A percentile compares a stretch with the other conserved stretches of the same genome.
phyloP scores from a whole-genome alignment of 1,284 basidiomycete species.

The Mycena sp. region DNA sequence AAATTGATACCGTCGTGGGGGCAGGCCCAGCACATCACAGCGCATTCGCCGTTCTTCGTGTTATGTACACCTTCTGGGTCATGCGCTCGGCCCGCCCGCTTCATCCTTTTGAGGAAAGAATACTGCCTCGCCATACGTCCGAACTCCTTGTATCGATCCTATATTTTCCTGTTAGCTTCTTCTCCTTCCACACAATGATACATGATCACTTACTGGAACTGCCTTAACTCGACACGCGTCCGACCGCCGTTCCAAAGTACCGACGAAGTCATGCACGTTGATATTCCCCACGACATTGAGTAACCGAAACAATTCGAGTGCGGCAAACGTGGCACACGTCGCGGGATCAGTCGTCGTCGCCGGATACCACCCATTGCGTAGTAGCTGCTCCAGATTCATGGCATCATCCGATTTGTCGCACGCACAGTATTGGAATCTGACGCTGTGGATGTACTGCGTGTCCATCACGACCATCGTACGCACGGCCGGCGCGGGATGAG shows the following conservation, averaged over 20 bases:
- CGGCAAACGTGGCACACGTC: slow-evolving; percentile 10
- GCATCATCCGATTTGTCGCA: not conserved
- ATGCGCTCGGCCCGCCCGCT: slow-evolving; percentile 11
- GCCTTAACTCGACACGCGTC: not conserved
- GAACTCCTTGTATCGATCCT: slow-evolving; percentile 11
- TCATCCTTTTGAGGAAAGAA: not conserved
- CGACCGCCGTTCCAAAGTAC: not conserved
- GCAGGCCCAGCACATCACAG: slow-evolving; percentile 10
- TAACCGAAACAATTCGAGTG: slow-evolving; percentile 1
- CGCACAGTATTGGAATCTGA: not conserved
- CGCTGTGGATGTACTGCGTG: not conserved
- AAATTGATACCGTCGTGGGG: slow-evolving; percentile 7
- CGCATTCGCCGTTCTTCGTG: not conserved
- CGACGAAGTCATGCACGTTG: slow-evolving; percentile 16
- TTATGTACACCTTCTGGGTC: not conserved
- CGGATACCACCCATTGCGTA: slow-evolving; percentile 15
- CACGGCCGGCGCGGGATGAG: not conserved
- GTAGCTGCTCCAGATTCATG: not conserved
- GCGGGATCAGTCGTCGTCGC: slow-evolving; percentile 1
- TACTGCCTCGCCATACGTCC: not conserved
- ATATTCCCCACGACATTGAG: not conserved
- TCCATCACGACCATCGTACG: not conserved
- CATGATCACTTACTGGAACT: not conserved
- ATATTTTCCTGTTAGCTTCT: not conserved
- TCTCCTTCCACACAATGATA: too few species aligned